phyloP scores from a whole-genome alignment of 2,329 filamentous ascomycete species.

The Bertia moriformis region DNA sequence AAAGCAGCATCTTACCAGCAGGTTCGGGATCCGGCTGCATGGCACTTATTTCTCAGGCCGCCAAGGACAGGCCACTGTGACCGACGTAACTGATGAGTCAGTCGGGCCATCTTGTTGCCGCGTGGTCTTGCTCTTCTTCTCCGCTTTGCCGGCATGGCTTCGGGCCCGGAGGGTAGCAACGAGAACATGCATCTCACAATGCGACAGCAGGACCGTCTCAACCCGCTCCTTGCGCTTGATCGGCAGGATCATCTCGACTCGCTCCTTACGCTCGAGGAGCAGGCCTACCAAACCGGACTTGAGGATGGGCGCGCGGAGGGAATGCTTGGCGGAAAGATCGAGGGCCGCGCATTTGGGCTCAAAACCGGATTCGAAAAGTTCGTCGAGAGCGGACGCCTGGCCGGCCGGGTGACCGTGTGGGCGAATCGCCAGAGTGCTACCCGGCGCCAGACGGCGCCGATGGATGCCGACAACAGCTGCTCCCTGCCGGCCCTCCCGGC shows the following conservation, averaged over 20 bases:
- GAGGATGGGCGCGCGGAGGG: slow-evolving; percentile 63
- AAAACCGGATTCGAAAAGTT: slow-evolving; percentile 93
- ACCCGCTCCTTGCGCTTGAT: no score
- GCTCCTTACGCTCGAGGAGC: slow-evolving; percentile 44
- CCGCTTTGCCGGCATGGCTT: no score
- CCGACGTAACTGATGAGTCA: no score
- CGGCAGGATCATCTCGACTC: slow-evolving; percentile 23
- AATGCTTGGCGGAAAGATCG: slow-evolving; percentile 60
- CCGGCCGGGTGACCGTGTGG: slow-evolving; percentile 74
- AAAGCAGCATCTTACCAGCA: no score
- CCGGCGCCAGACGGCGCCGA: not conserved
- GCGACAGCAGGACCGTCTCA: slow-evolving; percentile 20
- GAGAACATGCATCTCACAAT: no score
- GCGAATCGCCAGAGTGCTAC: slow-evolving; percentile 41
- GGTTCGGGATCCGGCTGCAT: no score
- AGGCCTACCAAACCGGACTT: slow-evolving; percentile 75
- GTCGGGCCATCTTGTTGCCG: no score
- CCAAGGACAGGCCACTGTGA: no score
- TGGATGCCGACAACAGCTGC: slow-evolving; percentile 17
- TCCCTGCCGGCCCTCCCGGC: slow-evolving; percentile 27
- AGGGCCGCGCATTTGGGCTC: slow-evolving; percentile 80
- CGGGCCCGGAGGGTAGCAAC: not conserved
- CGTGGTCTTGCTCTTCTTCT: no score
- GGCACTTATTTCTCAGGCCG: no score
- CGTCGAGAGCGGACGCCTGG: slow-evolving; percentile 60